phyloP scores from a whole-genome alignment of 2,329 filamentous ascomycete species.

The Arthrobotrys iridis region DNA sequence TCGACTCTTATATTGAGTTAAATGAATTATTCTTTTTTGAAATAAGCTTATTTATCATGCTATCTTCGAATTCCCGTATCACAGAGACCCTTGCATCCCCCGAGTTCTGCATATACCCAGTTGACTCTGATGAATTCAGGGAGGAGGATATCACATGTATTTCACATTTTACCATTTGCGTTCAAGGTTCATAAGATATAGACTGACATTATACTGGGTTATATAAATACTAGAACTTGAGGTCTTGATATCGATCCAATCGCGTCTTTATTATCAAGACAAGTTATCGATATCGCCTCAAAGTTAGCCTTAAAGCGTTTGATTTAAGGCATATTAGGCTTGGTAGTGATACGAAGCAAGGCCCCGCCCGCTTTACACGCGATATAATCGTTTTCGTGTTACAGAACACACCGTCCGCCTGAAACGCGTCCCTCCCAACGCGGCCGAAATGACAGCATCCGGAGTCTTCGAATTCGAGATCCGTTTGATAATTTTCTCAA shows the following conservation, averaged over 20 bases:
- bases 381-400: slow-evolving; percentile 25
- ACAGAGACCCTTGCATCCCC: not conserved
- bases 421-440: slow-evolving; percentile 36
- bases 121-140: not conserved
- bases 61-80: not conserved
- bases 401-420: slow-evolving; percentile 10
- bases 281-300: not conserved
- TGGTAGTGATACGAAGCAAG: slow-evolving; percentile 10
- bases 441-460: slow-evolving; percentile 51
- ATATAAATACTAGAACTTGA: not conserved
- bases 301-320: not conserved
- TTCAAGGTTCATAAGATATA: not conserved
- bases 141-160: not conserved
- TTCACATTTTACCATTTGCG: slow-evolving; percentile 14
- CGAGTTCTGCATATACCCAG: slow-evolving; percentile 8
- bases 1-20: no score
- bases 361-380: slow-evolving; percentile 35
- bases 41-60: no score
- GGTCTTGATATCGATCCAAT: no score
- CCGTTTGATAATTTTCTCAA: not conserved
- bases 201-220: no score
- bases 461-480: slow-evolving; percentile 13
- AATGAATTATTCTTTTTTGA: no score
- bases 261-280: no score
- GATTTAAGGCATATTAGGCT: not conserved